phyloP scores from a whole-genome alignment of 805 yeast genomes.

The Myxozyma neglecta region DNA sequence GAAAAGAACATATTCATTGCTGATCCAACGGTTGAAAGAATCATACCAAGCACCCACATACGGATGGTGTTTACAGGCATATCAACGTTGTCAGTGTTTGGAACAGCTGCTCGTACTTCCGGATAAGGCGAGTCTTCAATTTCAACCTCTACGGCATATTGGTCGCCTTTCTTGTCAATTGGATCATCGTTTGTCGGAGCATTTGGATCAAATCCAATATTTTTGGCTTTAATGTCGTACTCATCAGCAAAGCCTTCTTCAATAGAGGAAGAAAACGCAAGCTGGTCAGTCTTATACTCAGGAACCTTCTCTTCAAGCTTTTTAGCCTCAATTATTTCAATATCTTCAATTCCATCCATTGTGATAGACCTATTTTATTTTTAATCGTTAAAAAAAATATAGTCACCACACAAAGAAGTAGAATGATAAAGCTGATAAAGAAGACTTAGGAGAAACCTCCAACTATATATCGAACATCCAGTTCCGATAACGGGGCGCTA shows the following conservation, averaged over 20 bases:
- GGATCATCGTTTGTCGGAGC: not conserved
- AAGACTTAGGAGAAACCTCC: too few relatives aligned
- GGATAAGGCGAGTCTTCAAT: slow-evolving; percentile 49
- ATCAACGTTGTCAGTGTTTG: slow-evolving; percentile 48
- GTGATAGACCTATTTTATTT: too few relatives aligned
- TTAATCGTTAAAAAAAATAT: too few relatives aligned
- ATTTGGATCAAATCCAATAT: slow-evolving; percentile 2
- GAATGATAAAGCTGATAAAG: too few relatives aligned
- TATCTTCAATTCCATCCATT: not conserved
- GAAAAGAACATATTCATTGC: slow-evolving; percentile 59
- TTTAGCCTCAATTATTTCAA: not conserved
- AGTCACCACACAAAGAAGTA: too few relatives aligned
- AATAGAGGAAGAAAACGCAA: not conserved
- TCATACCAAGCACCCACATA: slow-evolving; percentile 51
- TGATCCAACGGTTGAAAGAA: slow-evolving; percentile 56
- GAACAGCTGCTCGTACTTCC: slow-evolving; percentile 57
- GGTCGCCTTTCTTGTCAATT: not conserved
- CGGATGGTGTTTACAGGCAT: slow-evolving; percentile 53
- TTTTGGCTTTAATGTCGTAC: not conserved
- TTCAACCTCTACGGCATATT: not conserved
- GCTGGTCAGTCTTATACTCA: slow-evolving; percentile 3
- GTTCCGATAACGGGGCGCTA: too few relatives aligned
- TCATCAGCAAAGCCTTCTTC: slow-evolving; percentile 2
- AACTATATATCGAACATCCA: too few relatives aligned
- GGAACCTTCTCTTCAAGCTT: not conserved